Base-by-base conservation (phyloP, 148 eudicot genomes). In the Salicornia ramosissima region DNA sequence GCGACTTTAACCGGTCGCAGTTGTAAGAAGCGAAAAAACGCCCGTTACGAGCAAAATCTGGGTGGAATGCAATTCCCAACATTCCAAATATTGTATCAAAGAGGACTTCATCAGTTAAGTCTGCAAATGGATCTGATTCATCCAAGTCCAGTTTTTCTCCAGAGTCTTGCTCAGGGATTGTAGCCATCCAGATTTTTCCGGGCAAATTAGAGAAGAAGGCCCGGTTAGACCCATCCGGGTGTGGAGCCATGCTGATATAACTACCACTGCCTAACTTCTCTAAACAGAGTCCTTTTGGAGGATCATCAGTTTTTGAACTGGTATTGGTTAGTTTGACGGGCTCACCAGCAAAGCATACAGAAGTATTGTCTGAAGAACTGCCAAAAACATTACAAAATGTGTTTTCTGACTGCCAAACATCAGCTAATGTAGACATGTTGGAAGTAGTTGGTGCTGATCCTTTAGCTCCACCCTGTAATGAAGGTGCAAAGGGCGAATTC, bases 31-130 rank as follows among this genome's bases (percentile, higher is more conserved):
- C 92, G 25, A 94, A 94, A 69, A 94, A 88, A 15, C 98, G 83
- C 3, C 98, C 97, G 54, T 94, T 94, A 1, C 68, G 45, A 4
- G 85, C 78, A 46, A 90, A 94, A 46, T 90, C 71, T 2, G 97
- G 97, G 69, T 94, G 98, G 69, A 94, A 90, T 40, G 98, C 98
- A 75, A 94, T 75, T 30, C 98, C 98, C 62, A 94, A 64, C 98
- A 94, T 88, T 26, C 98, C 98, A 71, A 90, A 94, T 6, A 58
- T 76, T 1, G 95, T 81, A 61, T 94, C 98, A 13, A 72, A 84
- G 52, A 84, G 82, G 40, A 94, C 90, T 67, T 90, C 75, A 80
- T 94, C 98, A 0, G 96, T 88, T 72, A 94, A 80, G 75, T 94
- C 98, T 5, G 87, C 88, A 76, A 94, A 94, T 7, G 97, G 98